phyloP scores from a whole-genome alignment of 2,329 filamentous ascomycete species.

The Epicoccum nigrum region DNA sequence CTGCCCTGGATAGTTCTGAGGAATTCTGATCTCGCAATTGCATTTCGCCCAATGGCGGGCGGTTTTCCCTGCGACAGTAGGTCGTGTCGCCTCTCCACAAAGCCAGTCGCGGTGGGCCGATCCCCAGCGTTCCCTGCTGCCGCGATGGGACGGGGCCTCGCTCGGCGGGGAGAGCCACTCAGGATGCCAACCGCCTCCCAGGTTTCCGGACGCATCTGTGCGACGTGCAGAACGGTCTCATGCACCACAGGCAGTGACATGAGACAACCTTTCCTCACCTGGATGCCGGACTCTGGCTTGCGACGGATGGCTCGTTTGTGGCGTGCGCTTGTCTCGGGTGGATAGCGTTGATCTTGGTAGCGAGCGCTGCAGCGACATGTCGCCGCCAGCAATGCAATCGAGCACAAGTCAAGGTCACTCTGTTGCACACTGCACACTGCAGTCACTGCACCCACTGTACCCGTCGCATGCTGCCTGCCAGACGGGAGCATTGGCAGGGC shows the following conservation, averaged over 20 bases:
- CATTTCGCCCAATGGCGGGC: conserved; percentile 19
- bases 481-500: background rate
- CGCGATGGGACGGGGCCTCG: conserved; percentile 10
- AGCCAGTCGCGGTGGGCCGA: conserved; percentile 16
- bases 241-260: conserved; percentile 33
- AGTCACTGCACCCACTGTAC: too few species aligned
- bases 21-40: conserved; percentile 19
- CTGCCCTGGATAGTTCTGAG: conserved; percentile 9
- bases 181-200: conserved; percentile 30
- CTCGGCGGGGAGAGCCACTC: conserved; percentile 22
- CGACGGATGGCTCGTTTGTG: conserved; percentile 26
- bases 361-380: conserved; percentile 17
- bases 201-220: conserved; percentile 33
- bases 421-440: too few species aligned
- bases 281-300: conserved; percentile 30
- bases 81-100: conserved; percentile 22
- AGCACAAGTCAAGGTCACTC: too few species aligned
- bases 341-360: conserved; percentile 16
- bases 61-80: conserved; percentile 20
- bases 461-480: conserved; percentile 8
- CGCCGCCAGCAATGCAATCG: conserved; percentile 6
- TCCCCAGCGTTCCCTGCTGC: conserved; percentile 13
- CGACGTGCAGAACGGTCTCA: conserved; percentile 32
- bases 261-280: conserved; percentile 29
- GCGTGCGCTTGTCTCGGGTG: conserved; percentile 25